Evolutionary conservation across 2,329 filamentous ascomycete species (phyloP).

Genomic region (Calonectria pteridis): DNA sequence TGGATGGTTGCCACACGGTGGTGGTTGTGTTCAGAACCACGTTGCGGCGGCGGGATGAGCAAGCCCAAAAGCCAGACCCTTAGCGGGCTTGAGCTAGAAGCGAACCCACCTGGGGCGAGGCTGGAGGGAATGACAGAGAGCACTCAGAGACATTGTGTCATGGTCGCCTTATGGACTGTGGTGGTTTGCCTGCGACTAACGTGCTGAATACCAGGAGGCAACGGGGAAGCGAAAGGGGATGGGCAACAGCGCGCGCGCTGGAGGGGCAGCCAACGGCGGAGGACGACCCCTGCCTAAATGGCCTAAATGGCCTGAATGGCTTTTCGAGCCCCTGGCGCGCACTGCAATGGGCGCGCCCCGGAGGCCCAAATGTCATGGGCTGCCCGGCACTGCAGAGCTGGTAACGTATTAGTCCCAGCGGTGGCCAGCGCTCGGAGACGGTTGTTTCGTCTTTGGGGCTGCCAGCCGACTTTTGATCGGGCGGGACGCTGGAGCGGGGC

Average conservation of each 20-base stretch:
- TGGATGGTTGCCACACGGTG: neutral
- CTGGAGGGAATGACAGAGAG: neutral
- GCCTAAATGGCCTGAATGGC: too few relatives aligned
- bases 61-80: constrained; percentile 19
- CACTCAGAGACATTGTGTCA: constrained; percentile 6
- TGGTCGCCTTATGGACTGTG: neutral
- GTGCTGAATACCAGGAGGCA: neutral
- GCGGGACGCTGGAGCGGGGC: constrained; percentile 24
- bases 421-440: constrained; percentile 11
- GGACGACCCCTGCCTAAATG: neutral
- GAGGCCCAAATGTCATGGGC: neutral
- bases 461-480: constrained; percentile 2
- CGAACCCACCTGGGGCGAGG: constrained; percentile 6
- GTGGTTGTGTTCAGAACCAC: constrained; percentile 7
- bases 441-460: constrained; percentile 18
- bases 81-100: constrained; percentile 2
- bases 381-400: neutral
- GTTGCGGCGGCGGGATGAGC: constrained; percentile 13
- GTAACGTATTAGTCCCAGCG: constrained; percentile 6
- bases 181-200: neutral
- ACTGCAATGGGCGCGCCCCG: constrained; percentile 5
- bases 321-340: neutral
- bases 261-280: neutral
- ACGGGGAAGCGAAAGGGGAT: neutral
- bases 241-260: neutral